A percentile compares a stretch with the other conserved stretches of the same genome.
phyloP scores from a whole-genome alignment of 2,329 filamentous ascomycete species.

The Saccharata proteae region DNA sequence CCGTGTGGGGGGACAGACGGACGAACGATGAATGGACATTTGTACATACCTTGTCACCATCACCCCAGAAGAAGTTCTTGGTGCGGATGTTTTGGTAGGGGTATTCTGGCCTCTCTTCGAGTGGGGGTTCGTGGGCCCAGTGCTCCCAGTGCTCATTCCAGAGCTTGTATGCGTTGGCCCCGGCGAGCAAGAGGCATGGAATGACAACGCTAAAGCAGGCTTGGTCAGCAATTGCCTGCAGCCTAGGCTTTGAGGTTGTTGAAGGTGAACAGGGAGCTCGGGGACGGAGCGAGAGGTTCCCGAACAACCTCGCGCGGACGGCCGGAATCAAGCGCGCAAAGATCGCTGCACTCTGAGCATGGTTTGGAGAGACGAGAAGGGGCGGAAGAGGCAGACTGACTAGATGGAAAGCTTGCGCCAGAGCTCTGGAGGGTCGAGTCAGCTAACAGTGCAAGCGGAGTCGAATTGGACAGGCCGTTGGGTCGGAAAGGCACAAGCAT shows the following conservation, averaged over 20 bases:
- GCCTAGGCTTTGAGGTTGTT: neutral
- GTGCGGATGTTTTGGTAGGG: slow-evolving; percentile 94
- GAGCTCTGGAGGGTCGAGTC: slow-evolving; percentile 57
- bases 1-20: neutral
- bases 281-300: too few relatives aligned
- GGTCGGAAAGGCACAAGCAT: neutral
- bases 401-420: slow-evolving; percentile 96
- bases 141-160: slow-evolving; percentile 98
- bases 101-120: slow-evolving; percentile 88
- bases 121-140: slow-evolving; percentile 69
- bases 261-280: too few relatives aligned
- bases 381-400: slow-evolving; percentile 45
- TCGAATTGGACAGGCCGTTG: too few relatives aligned
- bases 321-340: neutral
- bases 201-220: slow-evolving; percentile 51
- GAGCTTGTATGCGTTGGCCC: slow-evolving; percentile 75
- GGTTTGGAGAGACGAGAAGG: slow-evolving; percentile 4
- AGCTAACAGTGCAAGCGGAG: too few relatives aligned
- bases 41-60: slow-evolving; percentile 76
- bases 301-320: too few relatives aligned
- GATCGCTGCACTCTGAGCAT: neutral
- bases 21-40: slow-evolving; percentile 1
- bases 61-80: slow-evolving; percentile 91
- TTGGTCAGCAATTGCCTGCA: slow-evolving; percentile 1
- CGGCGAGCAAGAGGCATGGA: slow-evolving; percentile 59